A percentile compares a stretch with the other conserved stretches of the same genome.
Evolutionary conservation across 148 eudicot species (phyloP).

Genomic region (Rhododendron molle): DNA sequence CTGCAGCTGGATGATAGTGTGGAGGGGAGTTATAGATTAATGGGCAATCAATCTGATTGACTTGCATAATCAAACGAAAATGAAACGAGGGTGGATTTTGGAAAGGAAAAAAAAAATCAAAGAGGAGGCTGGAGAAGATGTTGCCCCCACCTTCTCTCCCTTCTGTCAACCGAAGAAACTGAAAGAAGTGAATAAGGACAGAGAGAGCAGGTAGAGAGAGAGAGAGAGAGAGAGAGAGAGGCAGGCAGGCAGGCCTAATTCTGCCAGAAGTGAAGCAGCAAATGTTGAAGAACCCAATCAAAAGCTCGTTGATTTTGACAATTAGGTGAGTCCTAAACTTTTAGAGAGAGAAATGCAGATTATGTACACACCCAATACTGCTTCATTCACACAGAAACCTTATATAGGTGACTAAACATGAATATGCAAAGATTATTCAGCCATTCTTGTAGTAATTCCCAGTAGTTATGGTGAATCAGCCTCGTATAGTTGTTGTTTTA

Average conservation of each 20-base stretch:
- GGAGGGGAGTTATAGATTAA: neutral
- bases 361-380: neutral
- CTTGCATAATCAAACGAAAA: too few relatives aligned
- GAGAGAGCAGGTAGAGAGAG: constrained; percentile 16
- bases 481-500: neutral
- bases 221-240: neutral
- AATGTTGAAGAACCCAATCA: constrained; percentile 17
- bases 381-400: neutral
- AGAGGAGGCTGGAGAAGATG: neutral
- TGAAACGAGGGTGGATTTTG: neutral
- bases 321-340: constrained; percentile 25
- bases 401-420: neutral
- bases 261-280: constrained; percentile 4
- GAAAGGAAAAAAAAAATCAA: too few relatives aligned
- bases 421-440: constrained; percentile 6
- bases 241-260: neutral
- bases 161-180: constrained; percentile 39
- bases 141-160: constrained; percentile 8
- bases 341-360: neutral
- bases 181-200: constrained; percentile 5
- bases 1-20: neutral
- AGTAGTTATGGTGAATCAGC: constrained; percentile 11
- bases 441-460: neutral
- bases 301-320: constrained; percentile 17
- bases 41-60: neutral